Percentiles rank a stretch among this genome's conserved stretches.
These are phyloP conservation scores for Cyphellophora europaea DNA, from an alignment of 2,329 filamentous ascomycete species.

Conservation along the genomic window DNA sequence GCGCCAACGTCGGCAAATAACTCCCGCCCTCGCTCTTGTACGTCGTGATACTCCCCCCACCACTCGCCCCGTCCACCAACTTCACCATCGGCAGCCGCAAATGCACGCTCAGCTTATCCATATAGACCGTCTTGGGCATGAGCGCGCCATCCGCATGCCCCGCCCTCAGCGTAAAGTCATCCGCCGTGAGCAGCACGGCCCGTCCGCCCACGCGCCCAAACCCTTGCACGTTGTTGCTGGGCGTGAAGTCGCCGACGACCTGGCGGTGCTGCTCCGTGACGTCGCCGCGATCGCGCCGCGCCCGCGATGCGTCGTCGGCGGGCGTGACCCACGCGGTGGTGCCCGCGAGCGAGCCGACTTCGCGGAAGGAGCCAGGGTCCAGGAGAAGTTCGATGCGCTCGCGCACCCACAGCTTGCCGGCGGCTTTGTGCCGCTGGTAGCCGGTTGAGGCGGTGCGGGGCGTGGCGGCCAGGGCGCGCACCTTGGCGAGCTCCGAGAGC, in stretches of 20 bases:
- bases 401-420: constrained; percentile 57
- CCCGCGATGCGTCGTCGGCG: neutral
- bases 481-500: constrained; percentile 42
- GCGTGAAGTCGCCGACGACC: constrained; percentile 43
- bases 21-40: constrained; percentile 38
- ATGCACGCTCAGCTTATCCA: constrained; percentile 52
- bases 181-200: constrained; percentile 51
- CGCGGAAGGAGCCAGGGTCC: constrained; percentile 46
- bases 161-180: constrained; percentile 54
- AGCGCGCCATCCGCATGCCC: constrained; percentile 56
- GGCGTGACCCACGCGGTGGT: constrained; percentile 45
- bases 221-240: constrained; percentile 56
- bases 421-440: constrained; percentile 52
- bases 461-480: constrained; percentile 44
- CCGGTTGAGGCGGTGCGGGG: constrained; percentile 46
- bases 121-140: constrained; percentile 47
- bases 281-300: constrained; percentile 18
- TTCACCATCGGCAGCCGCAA: constrained; percentile 57
- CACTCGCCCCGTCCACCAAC: constrained; percentile 53
- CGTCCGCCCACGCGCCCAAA: constrained; percentile 44
- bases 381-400: constrained; percentile 51
- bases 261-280: constrained; percentile 31
- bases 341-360: constrained; percentile 53
- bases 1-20: constrained; percentile 49
- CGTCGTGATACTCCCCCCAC: constrained; percentile 36